These are phyloP conservation scores for Ophiostoma australiae DNA, from an alignment of 2,329 filamentous ascomycete species.

Conservation along the genomic window DNA sequence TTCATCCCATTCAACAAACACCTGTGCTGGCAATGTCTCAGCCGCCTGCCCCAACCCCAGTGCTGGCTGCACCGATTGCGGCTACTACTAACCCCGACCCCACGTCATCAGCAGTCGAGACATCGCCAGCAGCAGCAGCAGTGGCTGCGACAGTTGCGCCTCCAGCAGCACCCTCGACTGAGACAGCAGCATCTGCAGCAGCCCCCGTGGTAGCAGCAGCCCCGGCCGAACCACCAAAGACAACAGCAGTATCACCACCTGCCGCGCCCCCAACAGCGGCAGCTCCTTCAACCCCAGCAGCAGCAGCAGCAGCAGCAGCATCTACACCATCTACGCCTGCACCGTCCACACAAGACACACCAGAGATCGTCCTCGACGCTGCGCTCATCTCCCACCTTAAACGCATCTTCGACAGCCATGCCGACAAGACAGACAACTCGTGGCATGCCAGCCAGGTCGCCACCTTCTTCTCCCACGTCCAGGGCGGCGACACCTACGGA, in stretches of 20 bases:
- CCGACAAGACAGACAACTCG: slow-evolving; percentile 36
- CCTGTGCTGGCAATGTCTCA: slow-evolving; percentile 3
- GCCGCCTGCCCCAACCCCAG: background rate
- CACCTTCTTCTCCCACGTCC: slow-evolving; percentile 45
- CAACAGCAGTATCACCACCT: background rate
- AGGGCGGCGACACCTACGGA: slow-evolving; percentile 40
- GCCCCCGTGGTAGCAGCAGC: background rate
- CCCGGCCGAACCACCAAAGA: background rate
- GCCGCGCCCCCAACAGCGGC: background rate
- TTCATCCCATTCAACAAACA: background rate
- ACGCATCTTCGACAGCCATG: slow-evolving; percentile 44
- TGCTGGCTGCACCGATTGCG: slow-evolving; percentile 3
- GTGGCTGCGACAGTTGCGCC: background rate
- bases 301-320: background rate
- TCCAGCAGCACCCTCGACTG: background rate
- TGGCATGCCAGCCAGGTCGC: slow-evolving; percentile 46
- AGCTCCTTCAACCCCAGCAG: background rate
- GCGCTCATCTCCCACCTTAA: slow-evolving; percentile 42
- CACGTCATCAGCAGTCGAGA: background rate
- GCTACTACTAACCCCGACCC: slow-evolving; percentile 3
- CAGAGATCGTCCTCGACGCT: slow-evolving; percentile 34
- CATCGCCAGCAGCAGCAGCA: slow-evolving; percentile 1
- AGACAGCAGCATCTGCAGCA: background rate
- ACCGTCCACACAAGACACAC: background rate
- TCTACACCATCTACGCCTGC: background rate